Conservation (phyloP, 495 filamentous ascomycete genomes). For the Penicillium arizonense region DNA sequence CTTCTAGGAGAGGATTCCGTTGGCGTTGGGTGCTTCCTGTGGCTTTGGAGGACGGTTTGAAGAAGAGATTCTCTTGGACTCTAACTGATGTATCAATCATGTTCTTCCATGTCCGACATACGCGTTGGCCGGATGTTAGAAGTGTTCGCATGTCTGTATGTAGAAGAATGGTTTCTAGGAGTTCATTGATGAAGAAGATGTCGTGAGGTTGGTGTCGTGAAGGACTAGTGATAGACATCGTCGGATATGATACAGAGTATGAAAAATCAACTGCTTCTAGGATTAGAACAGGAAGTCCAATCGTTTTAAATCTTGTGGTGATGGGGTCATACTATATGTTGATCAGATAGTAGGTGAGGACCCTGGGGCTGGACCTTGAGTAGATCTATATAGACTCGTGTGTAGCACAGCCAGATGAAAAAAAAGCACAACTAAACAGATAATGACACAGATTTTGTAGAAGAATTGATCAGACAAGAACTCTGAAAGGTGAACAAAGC, state of each 20-base stretch:
- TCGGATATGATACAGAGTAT: not conserved
- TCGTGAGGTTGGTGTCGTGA: constrained; percentile 10
- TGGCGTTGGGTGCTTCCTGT: not conserved
- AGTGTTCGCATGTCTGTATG: constrained; percentile 5
- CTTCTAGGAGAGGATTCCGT: constrained; percentile 8
- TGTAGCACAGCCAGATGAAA: not conserved
- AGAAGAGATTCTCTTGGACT: constrained; percentile 6
- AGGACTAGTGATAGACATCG: not conserved
- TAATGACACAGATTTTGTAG: no score
- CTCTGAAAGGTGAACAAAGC: no score
- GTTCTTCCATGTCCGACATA: constrained; percentile 5
- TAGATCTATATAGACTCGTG: not conserved
- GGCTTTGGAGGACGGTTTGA: not conserved
- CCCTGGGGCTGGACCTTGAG: not conserved
- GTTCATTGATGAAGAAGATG: constrained; percentile 10
- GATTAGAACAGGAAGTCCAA: not conserved
- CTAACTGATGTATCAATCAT: not conserved
- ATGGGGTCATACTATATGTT: not conserved
- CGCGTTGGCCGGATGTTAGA: constrained; percentile 11
- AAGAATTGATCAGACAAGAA: no score
- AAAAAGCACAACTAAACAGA: not conserved
- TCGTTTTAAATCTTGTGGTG: not conserved
- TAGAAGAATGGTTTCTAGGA: constrained; percentile 9
- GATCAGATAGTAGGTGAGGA: constrained; percentile 8
- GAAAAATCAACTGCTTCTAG: not conserved